phyloP scores from a whole-genome alignment of 768 basidiomycete species.

The Suillus discolor region DNA sequence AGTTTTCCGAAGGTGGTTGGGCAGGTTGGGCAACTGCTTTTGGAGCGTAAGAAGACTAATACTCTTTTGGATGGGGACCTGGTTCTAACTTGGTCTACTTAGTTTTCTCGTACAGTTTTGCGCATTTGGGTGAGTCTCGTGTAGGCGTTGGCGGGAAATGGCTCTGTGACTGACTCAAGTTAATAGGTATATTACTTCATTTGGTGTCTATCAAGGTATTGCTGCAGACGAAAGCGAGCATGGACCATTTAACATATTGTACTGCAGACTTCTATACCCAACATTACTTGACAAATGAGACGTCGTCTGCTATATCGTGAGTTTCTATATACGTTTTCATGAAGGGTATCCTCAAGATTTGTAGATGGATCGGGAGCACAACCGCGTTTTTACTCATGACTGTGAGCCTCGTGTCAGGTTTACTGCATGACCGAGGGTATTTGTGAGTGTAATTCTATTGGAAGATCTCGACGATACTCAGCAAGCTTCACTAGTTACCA shows the following conservation, averaged over 20 bases:
- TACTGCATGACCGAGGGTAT: background rate
- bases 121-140: background rate
- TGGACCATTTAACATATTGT: background rate
- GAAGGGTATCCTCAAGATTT: background rate
- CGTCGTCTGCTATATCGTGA: background rate
- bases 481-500: slow-evolving; percentile 4
- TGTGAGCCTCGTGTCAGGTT: background rate
- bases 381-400: background rate
- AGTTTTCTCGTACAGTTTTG: background rate
- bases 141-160: background rate
- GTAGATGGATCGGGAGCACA: background rate
- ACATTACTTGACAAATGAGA: background rate
- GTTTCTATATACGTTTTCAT: background rate
- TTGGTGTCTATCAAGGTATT: background rate
- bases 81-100: background rate
- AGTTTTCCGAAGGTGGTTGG: background rate
- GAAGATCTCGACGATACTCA: background rate
- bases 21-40: background rate
- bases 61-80: too few species aligned
- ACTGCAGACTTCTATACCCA: background rate
- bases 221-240: background rate
- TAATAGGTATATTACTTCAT: background rate
- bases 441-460: background rate
- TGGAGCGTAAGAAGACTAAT: background rate
- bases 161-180: background rate